Evolutionary conservation across 2,329 filamentous ascomycete genomes (phyloP).

Genomic region (Ascochyta koolunga): DNA sequence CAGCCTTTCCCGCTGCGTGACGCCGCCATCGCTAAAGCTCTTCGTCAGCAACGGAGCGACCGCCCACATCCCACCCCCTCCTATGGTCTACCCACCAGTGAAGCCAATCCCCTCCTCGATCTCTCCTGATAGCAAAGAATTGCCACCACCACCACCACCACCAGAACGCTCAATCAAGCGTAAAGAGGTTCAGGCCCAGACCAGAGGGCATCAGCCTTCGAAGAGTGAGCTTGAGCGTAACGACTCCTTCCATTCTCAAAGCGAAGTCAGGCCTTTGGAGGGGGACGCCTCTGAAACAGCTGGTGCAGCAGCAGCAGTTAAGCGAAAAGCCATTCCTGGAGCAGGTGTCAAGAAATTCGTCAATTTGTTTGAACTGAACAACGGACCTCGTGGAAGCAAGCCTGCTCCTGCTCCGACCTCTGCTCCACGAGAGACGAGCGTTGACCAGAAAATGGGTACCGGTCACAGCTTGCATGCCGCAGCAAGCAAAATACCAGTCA

Average conservation of each 20-base stretch:
- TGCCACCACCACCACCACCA: conserved; percentile 46
- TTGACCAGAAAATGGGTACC: conserved; percentile 3
- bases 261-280: conserved; percentile 8
- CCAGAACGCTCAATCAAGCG: conserved; percentile 41
- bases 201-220: conserved; percentile 33
- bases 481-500: conserved; percentile 1
- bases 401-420: conserved; percentile 28
- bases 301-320: conserved; percentile 22
- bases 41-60: conserved; percentile 48
- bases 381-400: conserved; percentile 40
- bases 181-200: conserved; percentile 15
- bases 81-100: conserved; percentile 13
- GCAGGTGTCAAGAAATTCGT: conserved; percentile 32
- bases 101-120: conserved; percentile 16
- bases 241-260: conserved; percentile 38
- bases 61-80: conserved; percentile 37
- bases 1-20: conserved; percentile 42
- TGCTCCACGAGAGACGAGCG: conserved; percentile 23
- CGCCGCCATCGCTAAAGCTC: conserved; percentile 44
- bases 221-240: conserved; percentile 32
- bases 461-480: not conserved
- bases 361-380: conserved; percentile 36
- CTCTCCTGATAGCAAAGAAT: conserved; percentile 29
- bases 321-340: conserved; percentile 35
- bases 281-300: conserved; percentile 3